Base-by-base conservation (phyloP, 2,329 filamentous ascomycete genomes). In the Epichloe hybrida region DNA sequence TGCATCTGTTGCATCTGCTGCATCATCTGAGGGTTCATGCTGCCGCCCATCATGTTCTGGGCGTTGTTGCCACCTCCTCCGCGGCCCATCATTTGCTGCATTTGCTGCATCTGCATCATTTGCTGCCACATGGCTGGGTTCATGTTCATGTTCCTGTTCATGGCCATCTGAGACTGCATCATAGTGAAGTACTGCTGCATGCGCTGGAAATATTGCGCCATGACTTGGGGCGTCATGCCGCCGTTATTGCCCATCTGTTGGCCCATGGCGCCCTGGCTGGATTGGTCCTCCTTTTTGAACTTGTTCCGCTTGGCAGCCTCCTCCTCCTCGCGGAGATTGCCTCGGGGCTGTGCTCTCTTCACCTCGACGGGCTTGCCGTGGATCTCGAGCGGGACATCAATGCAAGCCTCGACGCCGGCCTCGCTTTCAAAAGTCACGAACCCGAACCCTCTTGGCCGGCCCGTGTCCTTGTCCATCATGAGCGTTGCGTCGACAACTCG, bases 381-480 rank as follows among this genome's bases (percentile, higher is more conserved):
- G 53, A 98, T 97, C 64, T 93, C 88, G 12, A 98, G 77, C 15
- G 88, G 86, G 21, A 83, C 79, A 51, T 84, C 82, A 42, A 98
- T 80, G 54, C 90, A 95, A 36, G 87, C 86, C 57, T 98, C 93
- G 43, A 98, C 93, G 17, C 93, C 93, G 15, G 88, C 83, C 62
- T 98, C 93, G 58, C 84, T 94, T 69, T 98, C 93, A 60, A 98
- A 98, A 0, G 93, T 98, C 49, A 98, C 93, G 66, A 98, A 98
- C 13, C 93, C 93, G 62, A 98, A 98, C 2, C 93, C 93, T 63
- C 93, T 80, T 3, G 93, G 93, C 40, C 93, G 81, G n/a, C 93
- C 93, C 1, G 93, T 98, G 66, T 98, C 93, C 70, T 98, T 98
- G 67, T 98, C 93, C 83, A 98, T 98, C 93, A 98, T 98, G 2